phyloP scores from a whole-genome alignment of 2,329 filamentous ascomycete genomes.

The Berkeleyomyces basicola region DNA sequence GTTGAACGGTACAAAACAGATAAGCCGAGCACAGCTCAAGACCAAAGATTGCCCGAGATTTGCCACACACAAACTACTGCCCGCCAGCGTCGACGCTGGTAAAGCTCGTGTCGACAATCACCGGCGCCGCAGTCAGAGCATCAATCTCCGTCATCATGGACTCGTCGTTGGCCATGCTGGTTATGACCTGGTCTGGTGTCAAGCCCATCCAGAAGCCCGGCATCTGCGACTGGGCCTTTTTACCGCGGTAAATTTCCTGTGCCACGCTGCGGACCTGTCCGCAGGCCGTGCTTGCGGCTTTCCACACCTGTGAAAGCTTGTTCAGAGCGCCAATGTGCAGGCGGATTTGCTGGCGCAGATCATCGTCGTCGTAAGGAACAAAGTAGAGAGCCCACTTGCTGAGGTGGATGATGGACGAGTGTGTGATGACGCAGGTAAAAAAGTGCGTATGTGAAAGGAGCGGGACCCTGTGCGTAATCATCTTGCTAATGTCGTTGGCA shows the following conservation, averaged over 20 bases:
- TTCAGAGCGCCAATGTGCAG: constrained; percentile 65
- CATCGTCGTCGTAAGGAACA: constrained; percentile 43
- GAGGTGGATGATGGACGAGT: constrained; percentile 67
- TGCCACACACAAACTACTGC: background rate
- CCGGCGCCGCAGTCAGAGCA: constrained; percentile 14
- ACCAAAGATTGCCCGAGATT: background rate
- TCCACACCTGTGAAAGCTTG: constrained; percentile 53
- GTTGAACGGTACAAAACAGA: too few species aligned
- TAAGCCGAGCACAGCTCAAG: background rate
- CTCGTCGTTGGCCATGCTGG: constrained; percentile 39
- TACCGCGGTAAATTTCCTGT: constrained; percentile 51
- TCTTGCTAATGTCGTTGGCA: constrained; percentile 58
- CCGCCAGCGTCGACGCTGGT: background rate
- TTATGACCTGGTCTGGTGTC: constrained; percentile 38
- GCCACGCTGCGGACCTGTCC: constrained; percentile 63
- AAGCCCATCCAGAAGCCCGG: constrained; percentile 39
- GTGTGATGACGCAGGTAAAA: constrained; percentile 64
- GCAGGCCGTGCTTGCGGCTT: constrained; percentile 51
- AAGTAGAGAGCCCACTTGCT: constrained; percentile 58
- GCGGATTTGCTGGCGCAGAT: constrained; percentile 56
- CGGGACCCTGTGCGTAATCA: constrained; percentile 57
- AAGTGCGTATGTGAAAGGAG: constrained; percentile 65
- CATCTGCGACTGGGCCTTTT: constrained; percentile 37
- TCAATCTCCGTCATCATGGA: constrained; percentile 43
- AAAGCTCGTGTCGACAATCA: constrained; percentile 5